Conservation (phyloP, 1,139 yeast species). For the Candida sojae region DNA sequence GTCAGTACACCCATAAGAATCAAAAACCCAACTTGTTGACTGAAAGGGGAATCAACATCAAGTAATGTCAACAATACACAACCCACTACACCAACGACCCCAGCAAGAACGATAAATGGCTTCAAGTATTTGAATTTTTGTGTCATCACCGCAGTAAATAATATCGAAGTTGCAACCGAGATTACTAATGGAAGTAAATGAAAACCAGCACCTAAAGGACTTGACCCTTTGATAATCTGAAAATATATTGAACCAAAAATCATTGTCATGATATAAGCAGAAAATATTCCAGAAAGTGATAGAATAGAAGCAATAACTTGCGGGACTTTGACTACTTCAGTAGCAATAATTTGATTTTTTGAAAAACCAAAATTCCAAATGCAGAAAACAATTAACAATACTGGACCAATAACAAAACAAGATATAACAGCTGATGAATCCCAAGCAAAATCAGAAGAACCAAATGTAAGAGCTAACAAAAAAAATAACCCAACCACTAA, state of each 20-base stretch:
- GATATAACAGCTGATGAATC: slow-evolving; percentile 48
- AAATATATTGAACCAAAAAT: slow-evolving; percentile 37
- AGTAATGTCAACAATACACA: slow-evolving; percentile 34
- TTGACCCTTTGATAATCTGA: slow-evolving; percentile 34
- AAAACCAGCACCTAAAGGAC: slow-evolving; percentile 40
- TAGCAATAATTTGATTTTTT: slow-evolving; percentile 29
- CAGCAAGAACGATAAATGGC: slow-evolving; percentile 28
- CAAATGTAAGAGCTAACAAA: slow-evolving; percentile 43
- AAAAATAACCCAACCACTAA: slow-evolving; percentile 44
- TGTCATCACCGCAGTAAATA: slow-evolving; percentile 29
- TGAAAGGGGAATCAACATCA: slow-evolving; percentile 27
- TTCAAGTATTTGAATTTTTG: slow-evolving; percentile 33
- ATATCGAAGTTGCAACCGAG: slow-evolving; percentile 31
- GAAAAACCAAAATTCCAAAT: slow-evolving; percentile 31
- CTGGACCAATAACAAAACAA: slow-evolving; percentile 48
- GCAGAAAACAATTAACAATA: slow-evolving; percentile 18
- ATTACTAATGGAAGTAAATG: slow-evolving; percentile 38
- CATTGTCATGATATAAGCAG: slow-evolving; percentile 26
- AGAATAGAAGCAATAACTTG: slow-evolving; percentile 26
- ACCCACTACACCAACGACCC: slow-evolving; percentile 32
- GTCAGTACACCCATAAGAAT: slow-evolving; percentile 32
- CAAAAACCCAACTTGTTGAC: slow-evolving; percentile 35
- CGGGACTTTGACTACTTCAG: slow-evolving; percentile 24
- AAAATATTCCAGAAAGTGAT: slow-evolving; percentile 22
- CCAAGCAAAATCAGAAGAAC: slow-evolving; percentile 54